Percentiles rank a stretch among this genome's conserved stretches.
Evolutionary conservation across 139 green algal species (phyloP).

Genomic region (Choricystis sp.): DNA sequence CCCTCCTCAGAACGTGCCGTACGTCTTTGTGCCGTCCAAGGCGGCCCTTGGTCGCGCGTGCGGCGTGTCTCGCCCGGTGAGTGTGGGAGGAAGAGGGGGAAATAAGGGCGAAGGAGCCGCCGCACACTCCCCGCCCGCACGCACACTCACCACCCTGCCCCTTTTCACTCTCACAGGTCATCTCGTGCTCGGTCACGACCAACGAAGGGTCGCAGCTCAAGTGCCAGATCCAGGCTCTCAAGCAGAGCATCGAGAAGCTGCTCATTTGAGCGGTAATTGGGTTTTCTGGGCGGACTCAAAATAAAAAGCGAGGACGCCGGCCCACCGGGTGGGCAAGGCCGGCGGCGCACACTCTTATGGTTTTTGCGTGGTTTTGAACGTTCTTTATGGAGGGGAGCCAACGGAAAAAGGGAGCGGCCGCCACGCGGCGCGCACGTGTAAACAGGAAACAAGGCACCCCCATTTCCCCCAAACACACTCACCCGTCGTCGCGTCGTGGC

Average conservation of each 20-base stretch:
- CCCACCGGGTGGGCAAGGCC: not conserved
- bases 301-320: too few species aligned
- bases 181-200: slow-evolving; percentile 82
- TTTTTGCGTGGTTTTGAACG: not conserved
- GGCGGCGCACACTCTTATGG: not conserved
- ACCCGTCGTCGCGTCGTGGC: slow-evolving; percentile 55
- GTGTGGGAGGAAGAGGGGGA: not conserved
- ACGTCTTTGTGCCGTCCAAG: slow-evolving; percentile 97
- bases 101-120: too few species aligned
- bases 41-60: slow-evolving; percentile 90
- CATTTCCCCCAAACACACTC: slow-evolving; percentile 1
- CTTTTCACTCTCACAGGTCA: slow-evolving; percentile 33
- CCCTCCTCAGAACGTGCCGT: slow-evolving; percentile 81
- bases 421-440: not conserved
- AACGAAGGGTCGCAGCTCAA: slow-evolving; percentile 97
- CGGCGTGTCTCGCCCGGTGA: slow-evolving; percentile 77
- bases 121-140: not conserved
- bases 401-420: not conserved
- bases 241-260: slow-evolving; percentile 92
- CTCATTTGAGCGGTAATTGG: slow-evolving; percentile 55
- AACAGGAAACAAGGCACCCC: not conserved
- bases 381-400: not conserved
- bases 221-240: slow-evolving; percentile 84
- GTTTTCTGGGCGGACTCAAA: too few species aligned
- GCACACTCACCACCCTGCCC: too few species aligned